Conservation (phyloP, 179 eudicot species). For the Vitellaria paradoxa region DNA sequence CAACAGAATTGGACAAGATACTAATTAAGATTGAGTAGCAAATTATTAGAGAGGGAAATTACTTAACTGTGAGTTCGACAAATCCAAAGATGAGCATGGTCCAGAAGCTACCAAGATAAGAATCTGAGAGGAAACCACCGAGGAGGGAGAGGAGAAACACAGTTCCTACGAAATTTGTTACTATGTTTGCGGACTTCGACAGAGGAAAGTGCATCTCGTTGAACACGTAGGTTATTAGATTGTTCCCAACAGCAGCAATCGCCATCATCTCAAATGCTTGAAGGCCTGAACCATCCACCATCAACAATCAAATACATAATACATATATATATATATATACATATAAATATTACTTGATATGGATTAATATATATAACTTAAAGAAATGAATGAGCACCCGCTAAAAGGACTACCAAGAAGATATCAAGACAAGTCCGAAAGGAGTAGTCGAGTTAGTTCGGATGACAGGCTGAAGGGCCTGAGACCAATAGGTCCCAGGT, state of each 20-base stretch:
- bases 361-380: background rate
- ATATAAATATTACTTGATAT: background rate
- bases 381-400: background rate
- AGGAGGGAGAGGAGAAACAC: slow-evolving; percentile 76
- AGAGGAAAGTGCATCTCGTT: slow-evolving; percentile 90
- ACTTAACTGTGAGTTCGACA: slow-evolving; percentile 74
- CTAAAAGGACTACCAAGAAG: no score
- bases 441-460: no score
- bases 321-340: background rate
- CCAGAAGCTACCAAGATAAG: slow-evolving; percentile 87
- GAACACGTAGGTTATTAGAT: slow-evolving; percentile 83
- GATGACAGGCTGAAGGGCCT: no score
- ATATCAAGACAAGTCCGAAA: no score
- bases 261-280: slow-evolving; percentile 97
- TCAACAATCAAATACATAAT: no score
- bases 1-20: background rate
- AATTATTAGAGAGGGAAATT: background rate
- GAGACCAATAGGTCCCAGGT: no score
- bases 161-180: slow-evolving; percentile 90
- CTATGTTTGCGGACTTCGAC: slow-evolving; percentile 81
- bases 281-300: slow-evolving; percentile 47
- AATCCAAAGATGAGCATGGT: slow-evolving; percentile 92
- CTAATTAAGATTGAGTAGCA: background rate
- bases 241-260: slow-evolving; percentile 98
- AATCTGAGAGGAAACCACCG: slow-evolving; percentile 92